These are phyloP conservation scores for Acacia melanoxylon DNA, from an alignment of 306 rosid species.

Conservation along the genomic window DNA sequence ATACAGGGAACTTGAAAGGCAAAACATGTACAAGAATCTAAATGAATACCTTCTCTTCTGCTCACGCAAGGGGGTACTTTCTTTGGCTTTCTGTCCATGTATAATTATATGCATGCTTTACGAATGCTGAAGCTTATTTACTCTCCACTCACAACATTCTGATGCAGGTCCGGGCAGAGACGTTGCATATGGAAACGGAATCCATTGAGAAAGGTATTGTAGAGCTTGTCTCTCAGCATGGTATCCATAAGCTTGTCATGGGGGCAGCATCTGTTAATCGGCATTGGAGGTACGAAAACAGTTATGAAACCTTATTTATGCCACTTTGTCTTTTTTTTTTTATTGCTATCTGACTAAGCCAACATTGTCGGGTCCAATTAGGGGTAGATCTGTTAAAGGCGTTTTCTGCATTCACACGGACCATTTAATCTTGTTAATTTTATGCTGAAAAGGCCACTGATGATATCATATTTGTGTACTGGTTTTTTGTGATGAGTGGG, in stretches of 20 bases:
- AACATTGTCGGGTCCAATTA: too few relatives aligned
- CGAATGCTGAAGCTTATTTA: conserved; percentile 1
- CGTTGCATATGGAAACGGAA: conserved; percentile 55
- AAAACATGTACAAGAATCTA: conserved; percentile 60
- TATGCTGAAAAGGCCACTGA: neutral
- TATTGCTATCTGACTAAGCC: too few relatives aligned
- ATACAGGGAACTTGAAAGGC: conserved; percentile 61
- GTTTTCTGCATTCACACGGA: too few relatives aligned
- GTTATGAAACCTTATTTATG: neutral
- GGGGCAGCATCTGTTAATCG: conserved; percentile 84
- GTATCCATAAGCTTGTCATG: conserved; percentile 73
- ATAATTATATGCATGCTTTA: neutral
- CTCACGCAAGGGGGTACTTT: conserved; percentile 67
- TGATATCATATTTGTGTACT: neutral
- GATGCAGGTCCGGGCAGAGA: conserved; percentile 64
- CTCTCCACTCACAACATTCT: conserved; percentile 34
- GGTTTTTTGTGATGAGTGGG: conserved; percentile 20
- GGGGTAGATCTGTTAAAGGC: too few relatives aligned
- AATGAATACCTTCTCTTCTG: conserved; percentile 61
- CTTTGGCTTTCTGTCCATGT: neutral
- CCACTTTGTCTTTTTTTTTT: neutral
- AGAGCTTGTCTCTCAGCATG: conserved; percentile 55
- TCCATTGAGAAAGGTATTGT: conserved; percentile 74
- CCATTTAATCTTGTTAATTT: too few relatives aligned
- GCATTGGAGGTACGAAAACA: conserved; percentile 60